Base-by-base conservation (phyloP, 106 monocot species). In the Cymbidium sinense region DNA sequence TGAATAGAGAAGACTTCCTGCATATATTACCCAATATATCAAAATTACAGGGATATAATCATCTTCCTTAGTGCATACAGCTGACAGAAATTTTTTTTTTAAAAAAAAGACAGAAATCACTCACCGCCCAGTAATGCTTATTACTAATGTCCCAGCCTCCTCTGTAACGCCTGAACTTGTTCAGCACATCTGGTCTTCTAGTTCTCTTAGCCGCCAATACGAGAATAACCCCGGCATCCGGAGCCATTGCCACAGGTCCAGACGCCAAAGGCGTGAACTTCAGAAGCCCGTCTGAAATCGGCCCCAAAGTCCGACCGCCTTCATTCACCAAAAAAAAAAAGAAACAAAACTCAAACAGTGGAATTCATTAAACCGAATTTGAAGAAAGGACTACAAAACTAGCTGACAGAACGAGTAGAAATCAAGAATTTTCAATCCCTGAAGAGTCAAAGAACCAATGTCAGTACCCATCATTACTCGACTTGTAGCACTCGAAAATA, bases 81-180 rank as follows among this genome's bases (percentile, higher is more conserved):
- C 61, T 10, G 27, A 21, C 23, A 18, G 21, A 70, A 73, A 73
- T n/a, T n/a, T n/a, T n/a, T n/a, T n/a, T n/a, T n/a, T n/a, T 34
- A 73, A 73, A 73, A 73, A 21, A 10, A 43, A 73, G 17, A 39
- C 11, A 2, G 37, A 25, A 13, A 47, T 20, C 69, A 72, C 86
- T 80, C 79, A 89, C 89, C 67, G 84, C 79, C 86, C 86, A 89
- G 41, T 89, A 89, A 41, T 89, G 89, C 51, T 73, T 84, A 75
- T 86, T 82, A 34, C 79, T 84, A 17, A 89, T 82, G 70, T 89
- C 80, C 89, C 89, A 89, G 5, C 89, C 89, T 29, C 81, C 89
- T 64, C 33, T 77, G 62, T 89, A 89, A 81, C 35, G 43, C 50
- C 51, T 79, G 39, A 89, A 80, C 55, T 80, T 80, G 50, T 75